Conservation (phyloP, 2,329 filamentous ascomycete species). For the Talaromyces islandicus region DNA sequence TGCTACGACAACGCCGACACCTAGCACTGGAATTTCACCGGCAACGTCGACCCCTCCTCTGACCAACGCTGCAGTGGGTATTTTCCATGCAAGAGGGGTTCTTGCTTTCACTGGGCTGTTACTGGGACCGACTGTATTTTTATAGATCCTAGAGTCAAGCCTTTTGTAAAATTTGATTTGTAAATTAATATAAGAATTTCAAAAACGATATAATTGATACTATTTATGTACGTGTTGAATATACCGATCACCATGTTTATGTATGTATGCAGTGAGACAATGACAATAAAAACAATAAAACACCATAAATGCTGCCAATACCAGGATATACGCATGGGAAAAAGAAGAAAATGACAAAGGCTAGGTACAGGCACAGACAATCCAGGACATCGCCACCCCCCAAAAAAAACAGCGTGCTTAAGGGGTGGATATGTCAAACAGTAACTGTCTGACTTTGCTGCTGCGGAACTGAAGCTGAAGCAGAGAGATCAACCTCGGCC, state of each 20-base stretch:
- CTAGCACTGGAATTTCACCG: not conserved
- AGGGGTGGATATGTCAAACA: constrained; percentile 5
- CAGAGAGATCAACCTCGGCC: constrained; percentile 16
- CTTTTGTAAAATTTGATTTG: not conserved
- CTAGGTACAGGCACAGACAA: not conserved
- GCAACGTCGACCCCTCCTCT: not conserved
- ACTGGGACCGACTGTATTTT: not conserved
- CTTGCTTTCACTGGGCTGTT: not conserved
- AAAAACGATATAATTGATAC: not conserved
- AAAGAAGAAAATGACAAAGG: not conserved
- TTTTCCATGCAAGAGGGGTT: not conserved
- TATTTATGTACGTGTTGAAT: not conserved
- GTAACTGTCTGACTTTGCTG: constrained; percentile 10
- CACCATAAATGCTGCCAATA: not conserved
- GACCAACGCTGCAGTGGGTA: not conserved
- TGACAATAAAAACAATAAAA: not conserved
- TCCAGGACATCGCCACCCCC: not conserved
- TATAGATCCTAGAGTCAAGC: not conserved
- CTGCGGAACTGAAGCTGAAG: constrained; percentile 12
- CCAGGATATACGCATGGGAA: not conserved
- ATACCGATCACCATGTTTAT: not conserved
- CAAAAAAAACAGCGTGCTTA: not conserved
- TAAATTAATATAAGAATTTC: no score
- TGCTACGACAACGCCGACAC: not conserved
- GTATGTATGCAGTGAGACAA: not conserved